Evolutionary conservation across 2,329 filamentous ascomycete species (phyloP).

Genomic region (Fusarium pseudocircinatum): DNA sequence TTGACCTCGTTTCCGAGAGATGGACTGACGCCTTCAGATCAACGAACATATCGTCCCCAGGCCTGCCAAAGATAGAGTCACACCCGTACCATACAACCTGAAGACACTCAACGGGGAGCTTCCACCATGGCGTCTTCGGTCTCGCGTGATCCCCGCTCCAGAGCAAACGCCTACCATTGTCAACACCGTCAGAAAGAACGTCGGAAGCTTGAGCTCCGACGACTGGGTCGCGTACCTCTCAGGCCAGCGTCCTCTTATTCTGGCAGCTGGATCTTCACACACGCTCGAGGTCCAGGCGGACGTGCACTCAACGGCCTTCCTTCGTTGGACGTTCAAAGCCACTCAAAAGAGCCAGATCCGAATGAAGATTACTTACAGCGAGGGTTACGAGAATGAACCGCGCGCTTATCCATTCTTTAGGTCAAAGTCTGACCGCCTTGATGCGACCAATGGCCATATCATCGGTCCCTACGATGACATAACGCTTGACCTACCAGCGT

Average conservation of each 20-base stretch:
- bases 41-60: not conserved
- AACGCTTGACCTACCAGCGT: not conserved
- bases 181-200: accelerated
- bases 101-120: not conserved
- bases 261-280: not conserved
- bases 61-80: not conserved
- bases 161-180: not conserved
- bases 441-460: not conserved
- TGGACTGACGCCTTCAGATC: not conserved
- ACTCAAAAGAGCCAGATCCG: not conserved
- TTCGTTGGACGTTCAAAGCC: not conserved
- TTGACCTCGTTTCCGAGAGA: accelerated
- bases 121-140: not conserved
- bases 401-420: not conserved
- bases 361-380: not conserved
- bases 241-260: accelerated
- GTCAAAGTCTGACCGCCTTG: not conserved
- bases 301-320: not conserved
- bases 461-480: not conserved
- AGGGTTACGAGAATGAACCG: not conserved
- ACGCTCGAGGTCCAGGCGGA: not conserved
- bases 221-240: not conserved
- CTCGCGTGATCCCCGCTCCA: not conserved
- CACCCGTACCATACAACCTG: not conserved
- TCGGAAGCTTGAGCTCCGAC: not conserved